These are phyloP conservation scores for Skeletonema marinoi DNA, from an alignment of 108 stramenopile genomes.

Conservation along the genomic window DNA sequence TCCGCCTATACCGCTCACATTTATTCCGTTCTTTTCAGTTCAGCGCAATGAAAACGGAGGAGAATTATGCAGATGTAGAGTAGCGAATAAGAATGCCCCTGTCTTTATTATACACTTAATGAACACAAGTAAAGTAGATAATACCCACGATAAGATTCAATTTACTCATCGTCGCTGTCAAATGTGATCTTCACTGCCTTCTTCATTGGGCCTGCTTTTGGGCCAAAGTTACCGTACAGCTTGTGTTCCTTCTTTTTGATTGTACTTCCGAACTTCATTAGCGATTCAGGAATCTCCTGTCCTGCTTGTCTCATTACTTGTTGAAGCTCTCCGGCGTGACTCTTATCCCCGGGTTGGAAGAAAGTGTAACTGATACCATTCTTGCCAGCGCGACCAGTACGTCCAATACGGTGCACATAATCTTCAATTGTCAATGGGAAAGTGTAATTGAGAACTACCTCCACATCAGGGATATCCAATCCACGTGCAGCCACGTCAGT, in stretches of 20 bases:
- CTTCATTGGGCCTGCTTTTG: constrained; percentile 80
- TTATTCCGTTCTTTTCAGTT: background rate
- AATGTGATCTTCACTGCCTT: constrained; percentile 90
- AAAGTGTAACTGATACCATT: constrained; percentile 95
- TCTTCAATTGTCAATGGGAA: constrained; percentile 97
- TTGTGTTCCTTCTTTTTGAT: constrained; percentile 99
- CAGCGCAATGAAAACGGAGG: background rate
- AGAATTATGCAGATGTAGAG: background rate
- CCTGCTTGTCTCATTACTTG: constrained; percentile 97
- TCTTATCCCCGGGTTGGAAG: constrained; percentile 96
- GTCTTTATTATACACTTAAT: background rate
- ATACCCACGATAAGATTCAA: background rate
- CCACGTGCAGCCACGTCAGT: constrained; percentile 99
- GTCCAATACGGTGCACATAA: constrained; percentile 96
- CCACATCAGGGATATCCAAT: constrained; percentile 97
- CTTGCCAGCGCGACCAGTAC: constrained; percentile 98
- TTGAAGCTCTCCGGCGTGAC: constrained; percentile 94
- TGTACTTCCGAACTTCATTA: constrained; percentile 96
- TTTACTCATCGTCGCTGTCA: constrained; percentile 46
- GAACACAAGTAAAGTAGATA: background rate
- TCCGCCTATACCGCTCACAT: background rate
- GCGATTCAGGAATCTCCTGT: constrained; percentile 86
- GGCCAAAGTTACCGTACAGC: constrained; percentile 95
- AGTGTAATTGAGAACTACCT: constrained; percentile 95
- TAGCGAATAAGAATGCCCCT: background rate